Evolutionary conservation across 495 filamentous ascomycete genomes (phyloP), one percentile per base, ranked within the genome.

Genomic region (Cercophora newfieldiana): DNA sequence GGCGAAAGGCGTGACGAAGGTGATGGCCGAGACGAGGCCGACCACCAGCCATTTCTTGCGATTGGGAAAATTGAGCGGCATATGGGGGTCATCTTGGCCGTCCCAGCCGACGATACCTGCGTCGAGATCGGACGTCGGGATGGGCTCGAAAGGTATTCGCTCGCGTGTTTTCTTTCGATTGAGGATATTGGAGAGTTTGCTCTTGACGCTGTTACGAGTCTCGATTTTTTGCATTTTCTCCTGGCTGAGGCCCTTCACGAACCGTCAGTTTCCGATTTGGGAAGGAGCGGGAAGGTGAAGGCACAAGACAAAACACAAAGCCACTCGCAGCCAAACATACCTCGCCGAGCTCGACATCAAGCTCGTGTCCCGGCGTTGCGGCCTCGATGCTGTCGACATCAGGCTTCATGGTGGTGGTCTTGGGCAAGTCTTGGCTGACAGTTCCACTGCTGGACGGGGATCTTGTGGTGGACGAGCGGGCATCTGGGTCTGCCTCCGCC

Each of bases 31-130:
- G 7, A 75, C 58, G 47, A 78, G 74, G 18, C 77, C 82, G 0
- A 93, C 89, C 55, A 91, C 82, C 0, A 87, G 64, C 88, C 90
- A 93, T 77, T 96, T 96, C 58, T 82, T 80, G 47, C 75, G 67
- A 0, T 69, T 64, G 0, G 84, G 72, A 68, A 89, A 91, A 74
- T 94, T 93, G 71, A 87, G 81, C 4, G 91, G 91, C 77, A 92
- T 90, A 50, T 85, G 77, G 0, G 89, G 89, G 67, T 94, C 91
- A 57, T 90, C 82, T 61, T 84, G 82, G 8, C 80, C 80, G 49
- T 88, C 84, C 86, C 87, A 89, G 1, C 84, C 85, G 25, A 88
- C 71, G 72, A 86, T 72, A 44, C 78, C 78, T 12, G 75, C 73
- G 24, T 76, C 75, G 6, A 87, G 75, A 60, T 86, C 74, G 1